Conservation (phyloP, 139 green algal species). For the Micractinium sp. region DNA sequence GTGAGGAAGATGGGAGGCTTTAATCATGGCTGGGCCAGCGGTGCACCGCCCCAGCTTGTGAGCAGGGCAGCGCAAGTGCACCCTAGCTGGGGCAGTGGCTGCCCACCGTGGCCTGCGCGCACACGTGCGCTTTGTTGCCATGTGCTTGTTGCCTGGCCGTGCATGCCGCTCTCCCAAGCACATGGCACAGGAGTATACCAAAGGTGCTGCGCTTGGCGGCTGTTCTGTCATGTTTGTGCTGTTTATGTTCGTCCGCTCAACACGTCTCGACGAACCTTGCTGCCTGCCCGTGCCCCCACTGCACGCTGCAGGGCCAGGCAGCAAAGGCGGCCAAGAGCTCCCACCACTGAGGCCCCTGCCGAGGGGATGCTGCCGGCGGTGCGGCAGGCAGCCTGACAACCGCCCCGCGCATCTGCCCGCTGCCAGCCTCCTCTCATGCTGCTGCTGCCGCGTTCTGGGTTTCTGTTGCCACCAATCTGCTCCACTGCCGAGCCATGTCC, state of each 20-base stretch:
- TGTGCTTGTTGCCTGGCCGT: not conserved
- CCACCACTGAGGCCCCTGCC: not conserved
- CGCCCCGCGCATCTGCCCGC: not conserved
- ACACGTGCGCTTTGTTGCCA: no score
- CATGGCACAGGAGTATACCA: no score
- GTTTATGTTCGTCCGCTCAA: not conserved
- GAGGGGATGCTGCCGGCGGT: not conserved
- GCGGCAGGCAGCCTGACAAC: not conserved
- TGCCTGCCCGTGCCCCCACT: not conserved
- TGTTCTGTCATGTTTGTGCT: not conserved
- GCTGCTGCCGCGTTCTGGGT: no score
- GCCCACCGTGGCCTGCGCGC: no score
- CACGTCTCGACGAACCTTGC: not conserved
- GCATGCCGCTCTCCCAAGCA: not conserved
- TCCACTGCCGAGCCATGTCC: not conserved
- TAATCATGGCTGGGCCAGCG: no score
- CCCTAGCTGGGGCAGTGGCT: no score
- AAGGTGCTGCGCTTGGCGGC: no score
- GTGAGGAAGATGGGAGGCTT: conserved; percentile 8
- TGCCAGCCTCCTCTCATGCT: not conserved
- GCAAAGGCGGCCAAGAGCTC: conserved; percentile 43
- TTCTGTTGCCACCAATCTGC: not conserved
- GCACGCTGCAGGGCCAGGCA: conserved; percentile 37
- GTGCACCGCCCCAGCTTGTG: no score
- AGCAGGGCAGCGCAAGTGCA: no score